These are phyloP conservation scores for Termitomyces sp. DNA, from an alignment of 768 basidiomycete species.

Conservation along the genomic window DNA sequence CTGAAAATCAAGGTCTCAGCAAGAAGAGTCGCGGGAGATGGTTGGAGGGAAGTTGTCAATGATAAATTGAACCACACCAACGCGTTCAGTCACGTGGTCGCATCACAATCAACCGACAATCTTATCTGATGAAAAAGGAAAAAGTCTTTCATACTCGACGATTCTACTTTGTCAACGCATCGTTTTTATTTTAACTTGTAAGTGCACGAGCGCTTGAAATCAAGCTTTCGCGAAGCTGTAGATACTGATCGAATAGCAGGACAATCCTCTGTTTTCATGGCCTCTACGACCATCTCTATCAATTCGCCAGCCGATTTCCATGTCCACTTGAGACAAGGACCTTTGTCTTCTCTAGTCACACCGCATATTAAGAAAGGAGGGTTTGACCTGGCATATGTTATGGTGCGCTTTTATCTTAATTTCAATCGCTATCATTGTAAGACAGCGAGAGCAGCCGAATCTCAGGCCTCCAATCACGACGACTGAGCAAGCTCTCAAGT, in stretches of 20 bases:
- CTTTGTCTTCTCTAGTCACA: conserved; percentile 75
- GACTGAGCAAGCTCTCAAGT: conserved; percentile 74
- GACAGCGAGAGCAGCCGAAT: conserved; percentile 65
- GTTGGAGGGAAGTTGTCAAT: conserved; percentile 9
- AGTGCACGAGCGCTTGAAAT: not conserved
- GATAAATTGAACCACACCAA: conserved; percentile 16
- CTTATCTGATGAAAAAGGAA: conserved; percentile 2
- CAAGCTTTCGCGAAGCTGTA: not conserved
- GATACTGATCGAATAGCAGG: not conserved
- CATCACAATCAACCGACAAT: not conserved
- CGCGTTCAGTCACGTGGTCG: conserved; percentile 29
- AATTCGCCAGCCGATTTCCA: conserved; percentile 87
- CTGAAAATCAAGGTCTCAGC: not conserved
- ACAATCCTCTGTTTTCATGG: conserved; percentile 19
- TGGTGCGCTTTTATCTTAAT: conserved; percentile 49
- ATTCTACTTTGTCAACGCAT: not conserved
- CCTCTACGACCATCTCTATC: conserved; percentile 32
- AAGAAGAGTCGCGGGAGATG: conserved; percentile 3
- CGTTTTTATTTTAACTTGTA: not conserved
- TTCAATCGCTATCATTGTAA: not conserved
- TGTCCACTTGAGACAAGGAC: conserved; percentile 91
- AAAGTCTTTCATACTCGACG: not conserved
- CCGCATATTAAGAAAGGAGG: conserved; percentile 91
- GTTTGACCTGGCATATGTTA: conserved; percentile 90
- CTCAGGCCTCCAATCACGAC: conserved; percentile 83